Base-by-base conservation (phyloP, 805 yeast species). In the Ogataea methanolica region DNA sequence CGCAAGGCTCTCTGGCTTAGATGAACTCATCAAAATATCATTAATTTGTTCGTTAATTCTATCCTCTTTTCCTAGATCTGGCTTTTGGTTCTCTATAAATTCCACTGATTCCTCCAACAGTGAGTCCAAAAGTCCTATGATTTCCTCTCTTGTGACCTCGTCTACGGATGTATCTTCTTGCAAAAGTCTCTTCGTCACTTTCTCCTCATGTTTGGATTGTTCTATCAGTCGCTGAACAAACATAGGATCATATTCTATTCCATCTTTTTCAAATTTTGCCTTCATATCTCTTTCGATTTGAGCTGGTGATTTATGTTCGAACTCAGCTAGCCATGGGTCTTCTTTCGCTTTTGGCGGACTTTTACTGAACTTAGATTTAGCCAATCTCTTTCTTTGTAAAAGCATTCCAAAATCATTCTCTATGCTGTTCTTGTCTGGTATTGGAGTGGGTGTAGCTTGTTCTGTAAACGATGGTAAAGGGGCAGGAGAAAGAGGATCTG, bases 181-280 rank as follows among this genome's bases (percentile, higher is more conserved):
- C 41, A 26, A 42, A 15, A 50, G 50, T 42, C 36, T 51, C 15
- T 52, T 41, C 16, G 55, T 19, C 8, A 53, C 17, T 4, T 51
- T 39, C 29, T 58, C 56, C 36, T 60, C 63, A 11, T 51, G 46
- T 17, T 54, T 42, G 1, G 66, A 56, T 36, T 56, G 56, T 23
- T 53, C 52, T 8, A 64, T 58, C 51, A 65, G 46, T 19, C 50
- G 39, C 35, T 64, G 59, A 4, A 57, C 62, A 51, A 65, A 65
- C 26, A 50, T 48, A 12, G 61, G 57, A 45, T 65, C 69, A 26
- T 55, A 56, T 5, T 65, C 69, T 16, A 63, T 39, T 1, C 62
- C 61, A 45, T 59, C 65, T 12, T 43, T 33, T 35, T 50, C 47
- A 39, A 65, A 63, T 35, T 51, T 52, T 14, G 42, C 42, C 31